Conservation (phyloP, 768 basidiomycete genomes). For the Leccinum disarticulatum region DNA sequence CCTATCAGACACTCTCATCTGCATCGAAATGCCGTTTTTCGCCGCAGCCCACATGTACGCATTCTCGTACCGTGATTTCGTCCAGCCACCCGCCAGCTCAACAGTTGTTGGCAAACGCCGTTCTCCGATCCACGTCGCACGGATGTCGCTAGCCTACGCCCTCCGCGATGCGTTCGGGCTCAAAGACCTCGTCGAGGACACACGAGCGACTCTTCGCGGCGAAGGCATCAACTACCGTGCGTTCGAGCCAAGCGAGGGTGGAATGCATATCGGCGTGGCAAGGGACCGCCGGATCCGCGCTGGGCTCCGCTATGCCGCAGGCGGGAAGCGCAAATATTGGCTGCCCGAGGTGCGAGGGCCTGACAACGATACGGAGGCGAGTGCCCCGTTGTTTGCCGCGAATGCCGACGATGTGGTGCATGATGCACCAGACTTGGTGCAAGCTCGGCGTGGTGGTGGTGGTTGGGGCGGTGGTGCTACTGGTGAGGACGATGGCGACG, state of each 20-base stretch:
- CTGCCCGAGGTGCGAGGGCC: slow-evolving; percentile 59
- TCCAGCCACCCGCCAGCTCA: slow-evolving; percentile 46
- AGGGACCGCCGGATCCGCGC: slow-evolving; percentile 86
- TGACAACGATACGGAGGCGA: slow-evolving; percentile 53
- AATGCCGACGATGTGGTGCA: slow-evolving; percentile 69
- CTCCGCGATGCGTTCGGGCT: slow-evolving; percentile 85
- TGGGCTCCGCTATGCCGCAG: slow-evolving; percentile 86
- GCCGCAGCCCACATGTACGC: slow-evolving; percentile 95
- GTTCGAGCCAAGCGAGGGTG: slow-evolving; percentile 94
- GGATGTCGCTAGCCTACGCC: slow-evolving; percentile 87
- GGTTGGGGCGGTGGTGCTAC: neutral
- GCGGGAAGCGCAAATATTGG: slow-evolving; percentile 97
- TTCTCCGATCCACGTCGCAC: slow-evolving; percentile 63
- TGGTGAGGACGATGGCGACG: slow-evolving; percentile 31
- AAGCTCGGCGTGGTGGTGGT: slow-evolving; percentile 21
- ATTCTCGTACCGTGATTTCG: slow-evolving; percentile 86
- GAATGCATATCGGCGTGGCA: slow-evolving; percentile 86
- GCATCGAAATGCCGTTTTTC: slow-evolving; percentile 97
- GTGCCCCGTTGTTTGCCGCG: slow-evolving; percentile 69
- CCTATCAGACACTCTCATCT: slow-evolving; percentile 88
- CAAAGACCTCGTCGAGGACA: slow-evolving; percentile 86
- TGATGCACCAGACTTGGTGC: slow-evolving; percentile 52
- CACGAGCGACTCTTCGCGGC: slow-evolving; percentile 76
- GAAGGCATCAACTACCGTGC: slow-evolving; percentile 94
- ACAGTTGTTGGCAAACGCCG: slow-evolving; percentile 14